A percentile compares a stretch with the other conserved stretches of the same genome.
Conservation (phyloP, 768 basidiomycete genomes). For the Collybiopsis luxurians region DNA sequence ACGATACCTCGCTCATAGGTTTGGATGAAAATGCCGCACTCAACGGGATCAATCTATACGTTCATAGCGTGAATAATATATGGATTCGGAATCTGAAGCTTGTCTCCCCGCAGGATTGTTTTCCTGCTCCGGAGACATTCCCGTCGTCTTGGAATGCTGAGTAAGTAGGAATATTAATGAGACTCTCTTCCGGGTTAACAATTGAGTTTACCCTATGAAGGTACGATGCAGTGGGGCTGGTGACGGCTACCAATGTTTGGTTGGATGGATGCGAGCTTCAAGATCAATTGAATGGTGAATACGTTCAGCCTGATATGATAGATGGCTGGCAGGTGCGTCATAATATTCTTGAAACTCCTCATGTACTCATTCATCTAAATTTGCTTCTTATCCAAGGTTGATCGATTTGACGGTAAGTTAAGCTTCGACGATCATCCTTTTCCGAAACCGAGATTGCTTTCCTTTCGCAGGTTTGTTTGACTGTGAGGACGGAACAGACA, state of each 20-base stretch:
- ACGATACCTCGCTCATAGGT: conserved; percentile 15
- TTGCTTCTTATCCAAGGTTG: conserved; percentile 4
- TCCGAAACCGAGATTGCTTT: not conserved
- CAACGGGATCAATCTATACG: conserved; percentile 13
- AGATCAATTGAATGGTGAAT: conserved; percentile 13
- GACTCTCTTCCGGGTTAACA: not conserved
- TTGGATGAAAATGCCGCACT: conserved; percentile 13
- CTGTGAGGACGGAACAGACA: conserved; percentile 17
- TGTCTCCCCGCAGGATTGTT: conserved; percentile 15
- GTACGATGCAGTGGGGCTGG: conserved; percentile 15
- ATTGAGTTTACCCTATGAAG: not conserved
- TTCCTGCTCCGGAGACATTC: conserved; percentile 16
- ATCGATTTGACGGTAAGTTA: conserved; percentile 15
- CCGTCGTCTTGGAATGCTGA: conserved; percentile 15
- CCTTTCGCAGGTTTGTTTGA: conserved; percentile 13
- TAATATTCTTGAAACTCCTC: not conserved
- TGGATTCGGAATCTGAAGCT: conserved; percentile 17
- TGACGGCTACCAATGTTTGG: conserved; percentile 18
- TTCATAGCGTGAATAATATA: conserved; percentile 13
- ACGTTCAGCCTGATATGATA: conserved; percentile 12
- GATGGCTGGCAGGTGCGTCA: conserved; percentile 11
- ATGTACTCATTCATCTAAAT: not conserved
- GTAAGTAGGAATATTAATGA: conserved; percentile 3
- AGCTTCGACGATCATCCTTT: not conserved
- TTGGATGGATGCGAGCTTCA: conserved; percentile 14